These are phyloP conservation scores for Phytophthora sp. DNA, from an alignment of 352 stramenopile genomes.

Conservation along the genomic window DNA sequence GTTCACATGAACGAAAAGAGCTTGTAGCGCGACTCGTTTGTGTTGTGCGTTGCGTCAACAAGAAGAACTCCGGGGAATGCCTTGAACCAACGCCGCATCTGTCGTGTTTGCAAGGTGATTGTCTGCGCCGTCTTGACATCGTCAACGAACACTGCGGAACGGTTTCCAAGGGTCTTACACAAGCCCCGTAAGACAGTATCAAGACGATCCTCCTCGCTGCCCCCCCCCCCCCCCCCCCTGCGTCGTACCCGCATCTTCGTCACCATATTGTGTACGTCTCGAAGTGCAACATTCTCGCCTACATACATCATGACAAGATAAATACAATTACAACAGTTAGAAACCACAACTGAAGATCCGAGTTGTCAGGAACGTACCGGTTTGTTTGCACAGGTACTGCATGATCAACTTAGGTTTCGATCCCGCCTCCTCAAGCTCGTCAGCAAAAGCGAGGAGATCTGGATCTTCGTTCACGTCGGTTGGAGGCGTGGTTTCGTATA, in stretches of 20 bases:
- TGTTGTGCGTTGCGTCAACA: conserved; percentile 8
- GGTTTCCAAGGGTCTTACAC: conserved; percentile 5
- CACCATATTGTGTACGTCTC: conserved; percentile 16
- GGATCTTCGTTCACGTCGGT: too few relatives aligned
- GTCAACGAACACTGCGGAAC: neutral
- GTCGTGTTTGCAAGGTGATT: conserved; percentile 8
- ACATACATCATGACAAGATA: neutral
- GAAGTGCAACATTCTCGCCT: conserved; percentile 9
- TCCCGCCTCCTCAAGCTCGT: too few relatives aligned
- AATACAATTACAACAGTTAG: too few relatives aligned
- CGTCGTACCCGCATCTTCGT: conserved; percentile 3
- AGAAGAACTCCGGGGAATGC: conserved; percentile 15
- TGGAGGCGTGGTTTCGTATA: too few relatives aligned
- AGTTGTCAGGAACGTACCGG: too few relatives aligned
- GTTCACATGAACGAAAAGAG: conserved; percentile 22
- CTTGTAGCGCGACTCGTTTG: conserved; percentile 14
- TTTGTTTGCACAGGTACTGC: too few relatives aligned
- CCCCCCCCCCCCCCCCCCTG: neutral
- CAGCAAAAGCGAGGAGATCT: too few relatives aligned
- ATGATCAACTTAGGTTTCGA: too few relatives aligned
- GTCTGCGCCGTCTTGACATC: conserved; percentile 3
- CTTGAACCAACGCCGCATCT: conserved; percentile 20
- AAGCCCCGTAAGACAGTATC: neutral
- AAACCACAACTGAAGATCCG: too few relatives aligned
- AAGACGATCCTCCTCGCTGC: neutral